Base-by-base conservation (phyloP, 306 rosid species). In the Rubus idaeus region DNA sequence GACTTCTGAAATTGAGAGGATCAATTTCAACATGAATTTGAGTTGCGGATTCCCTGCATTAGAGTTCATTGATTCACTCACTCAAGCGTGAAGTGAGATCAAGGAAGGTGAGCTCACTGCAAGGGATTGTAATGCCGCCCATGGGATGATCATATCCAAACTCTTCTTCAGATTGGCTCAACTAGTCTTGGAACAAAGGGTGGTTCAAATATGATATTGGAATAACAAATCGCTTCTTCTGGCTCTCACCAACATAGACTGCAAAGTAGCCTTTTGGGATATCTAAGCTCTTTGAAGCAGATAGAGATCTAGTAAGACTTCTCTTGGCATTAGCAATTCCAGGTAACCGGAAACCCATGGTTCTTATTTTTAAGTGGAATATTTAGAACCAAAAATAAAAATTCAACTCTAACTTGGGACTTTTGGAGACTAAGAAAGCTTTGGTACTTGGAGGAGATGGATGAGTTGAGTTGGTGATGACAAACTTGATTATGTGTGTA, bases 71-170 rank as follows among this genome's bases (percentile, higher is more conserved):
- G 23, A 55, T 55, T 55, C 26, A 55, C 23, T 30, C 61, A 50
- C 5, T 21, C 21, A 77, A 70, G 17, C 66, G 14, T 50, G 87
- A 79, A 73, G 82, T 84, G 65, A 88, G 51, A 20, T 65, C 75
- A 39, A 80, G 1, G 76, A 84, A 84, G 26, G 21, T 41, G 5
- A 78, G 83, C 66, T 86, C 80, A 5, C 73, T 76, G 77, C 88
- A 84, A 53, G 87, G 88, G 78, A 88, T 82, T 75, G 90, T 82
- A 56, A 88, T 81, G 56, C 90, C 88, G 18, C 89, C 87, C 78
- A 75, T 80, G 20, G 85, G 84, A 86, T 86, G 90, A 63, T 82
- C 68, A 60, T 79, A 86, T 50, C 86, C 88, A 30, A 84, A 86
- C 44, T 84, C 87, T 88, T 88, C 87, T 52, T 86, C 79, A 4